Base-by-base conservation (phyloP, 805 yeast species). In the Wickerhamiella spandovensis region DNA sequence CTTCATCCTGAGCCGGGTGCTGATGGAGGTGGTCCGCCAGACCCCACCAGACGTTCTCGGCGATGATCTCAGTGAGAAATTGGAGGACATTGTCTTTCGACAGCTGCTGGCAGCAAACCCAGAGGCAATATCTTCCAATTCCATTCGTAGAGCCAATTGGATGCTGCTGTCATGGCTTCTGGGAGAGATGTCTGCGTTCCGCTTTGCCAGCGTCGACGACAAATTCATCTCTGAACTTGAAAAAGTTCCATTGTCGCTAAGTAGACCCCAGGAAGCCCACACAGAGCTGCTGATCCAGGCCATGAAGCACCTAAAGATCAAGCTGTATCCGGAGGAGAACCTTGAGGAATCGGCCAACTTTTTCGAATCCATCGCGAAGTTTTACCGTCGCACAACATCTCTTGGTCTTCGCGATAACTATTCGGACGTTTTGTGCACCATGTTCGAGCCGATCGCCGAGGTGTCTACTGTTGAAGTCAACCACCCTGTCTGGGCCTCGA, bases 341-440 rank as follows among this genome's bases (percentile, higher is more conserved):
- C 82, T 94, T 59, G 99, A 92, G 65, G 97, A 92, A 57, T 78
- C 89, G 56, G 95, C 97, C 0, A 95, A 87, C 54, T 92, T 90
- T 60, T 67, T 90, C 54, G 82, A 80, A 54, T 84, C 95, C 15
- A 66, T 92, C 41, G 85, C 90, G 1, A 89, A 90, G 61, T 92
- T 92, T 60, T 89, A 84, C 64, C 67, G 72, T 41, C 69, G 72
- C 43, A 75, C 94, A 1, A 51, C 38, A 13, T 78, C 74, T 38
- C 84, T 82, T 54, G 78, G 79, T 48, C 72, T 90, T 1, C 72
- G 79, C 32, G 71, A 76, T 51, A 89, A 95, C 1, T 94, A 90
- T 61, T 84, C 92, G 45, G 95, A 87, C 55, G 95, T 87, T 1
- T 71, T 89, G 39, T 75, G 82, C 50, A 81, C 78, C 48, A 73